Evolutionary conservation across 805 yeast species (phyloP), one percentile per base, ranked within the genome.

Genomic region (Yarrowia porcina): DNA sequence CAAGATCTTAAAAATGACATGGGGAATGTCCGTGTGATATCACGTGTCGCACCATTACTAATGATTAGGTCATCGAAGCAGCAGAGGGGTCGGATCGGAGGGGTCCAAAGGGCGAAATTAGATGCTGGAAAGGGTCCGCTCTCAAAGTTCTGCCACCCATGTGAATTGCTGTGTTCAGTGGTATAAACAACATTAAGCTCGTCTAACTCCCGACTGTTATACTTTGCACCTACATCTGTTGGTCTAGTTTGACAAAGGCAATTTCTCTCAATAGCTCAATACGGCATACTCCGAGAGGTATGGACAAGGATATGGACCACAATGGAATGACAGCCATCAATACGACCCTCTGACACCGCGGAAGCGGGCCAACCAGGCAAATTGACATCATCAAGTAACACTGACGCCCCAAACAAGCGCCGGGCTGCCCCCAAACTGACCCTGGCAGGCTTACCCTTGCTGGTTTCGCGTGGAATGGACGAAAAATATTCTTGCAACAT

Each of bases 401-500:
- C 23, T 17, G 13, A 36, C 41, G 21, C 3, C 23, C 50, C 6
- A 11, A 44, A 44, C n/a, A 11, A 17, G n/a, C 13, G 1, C 23
- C 23, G 11, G 50, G 52, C 36, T 45, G 52, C 52, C 8, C n/a
- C 47, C 30, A 23, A 42, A 25, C 18, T 18, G 25, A 20, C 52
- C 36, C 36, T 30, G 27, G 33, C 23, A 5, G n/a, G 18, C 18
- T 7, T 18, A 45, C 52, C 52, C 52, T 30, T 18, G 52, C 25
- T 45, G 17, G 35, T 18, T 28, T 18, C 52, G 36, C 20, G 27
- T 30, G 36, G 52, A 45, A 30, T 45, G 56, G 39, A 49, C 27
- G 39, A 32, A 49, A 32, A 49, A 49, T 49, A 32, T 49, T 33
- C 39, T 33, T 49, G 56, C 56, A 33, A 49, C 56, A 49, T 32